A percentile compares a stretch with the other conserved stretches of the same genome.
Evolutionary conservation across 768 basidiomycete genomes (phyloP).

Genomic region (Rhizopogon vulgaris): DNA sequence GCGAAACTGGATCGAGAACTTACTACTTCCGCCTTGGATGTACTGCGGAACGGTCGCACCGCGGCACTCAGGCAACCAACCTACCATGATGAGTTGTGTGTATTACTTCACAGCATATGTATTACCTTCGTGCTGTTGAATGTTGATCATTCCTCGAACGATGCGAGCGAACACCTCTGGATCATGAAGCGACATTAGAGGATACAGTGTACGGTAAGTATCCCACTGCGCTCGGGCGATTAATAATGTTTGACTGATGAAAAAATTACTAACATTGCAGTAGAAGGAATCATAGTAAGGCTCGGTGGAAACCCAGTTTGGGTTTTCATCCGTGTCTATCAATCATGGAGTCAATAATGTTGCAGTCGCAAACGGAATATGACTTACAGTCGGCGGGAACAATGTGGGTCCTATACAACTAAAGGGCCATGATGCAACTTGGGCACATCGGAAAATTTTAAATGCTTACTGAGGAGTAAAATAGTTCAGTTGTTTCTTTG

Average conservation of each 20-base stretch:
- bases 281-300: constrained; percentile 66
- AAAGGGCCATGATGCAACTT: neutral
- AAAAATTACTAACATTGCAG: constrained; percentile 45
- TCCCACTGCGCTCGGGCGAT: constrained; percentile 42
- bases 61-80: constrained; percentile 64
- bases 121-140: constrained; percentile 57
- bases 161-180: constrained; percentile 52
- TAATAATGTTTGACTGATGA: neutral
- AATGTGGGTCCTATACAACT: constrained; percentile 58
- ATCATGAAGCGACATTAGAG: constrained; percentile 60
- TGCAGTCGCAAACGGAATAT: neutral
- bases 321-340: constrained; percentile 58
- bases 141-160: constrained; percentile 61
- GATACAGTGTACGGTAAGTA: constrained; percentile 56
- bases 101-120: neutral
- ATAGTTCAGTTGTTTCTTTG: constrained; percentile 42
- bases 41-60: constrained; percentile 46
- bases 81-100: constrained; percentile 22
- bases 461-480: constrained; percentile 53
- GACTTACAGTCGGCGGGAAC: constrained; percentile 57
- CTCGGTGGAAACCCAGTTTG: constrained; percentile 55
- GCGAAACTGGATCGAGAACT: constrained; percentile 16
- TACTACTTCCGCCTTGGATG: constrained; percentile 59
- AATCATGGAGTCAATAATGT: neutral
- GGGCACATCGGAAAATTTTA: neutral